phyloP scores from a whole-genome alignment of 306 rosid species.

The Boehmeria nivea region DNA sequence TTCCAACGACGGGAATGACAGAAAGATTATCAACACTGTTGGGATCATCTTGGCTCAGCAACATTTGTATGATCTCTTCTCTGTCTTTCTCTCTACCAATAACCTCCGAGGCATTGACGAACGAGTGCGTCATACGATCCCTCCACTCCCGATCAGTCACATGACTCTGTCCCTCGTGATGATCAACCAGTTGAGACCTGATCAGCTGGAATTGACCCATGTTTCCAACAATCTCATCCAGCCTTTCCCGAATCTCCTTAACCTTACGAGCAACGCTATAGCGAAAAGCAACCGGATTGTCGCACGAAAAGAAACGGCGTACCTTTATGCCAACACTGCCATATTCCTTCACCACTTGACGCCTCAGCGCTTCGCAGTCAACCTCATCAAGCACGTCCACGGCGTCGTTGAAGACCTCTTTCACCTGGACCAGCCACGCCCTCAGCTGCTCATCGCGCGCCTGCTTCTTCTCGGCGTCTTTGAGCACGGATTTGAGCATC shows the following conservation, averaged over 20 bases:
- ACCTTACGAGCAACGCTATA: constrained; percentile 7
- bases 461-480: constrained; percentile 24
- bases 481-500: constrained; percentile 1
- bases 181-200: neutral
- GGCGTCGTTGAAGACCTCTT: constrained; percentile 12
- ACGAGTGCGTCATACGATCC: constrained; percentile 7
- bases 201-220: neutral
- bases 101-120: constrained; percentile 7
- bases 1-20: constrained; percentile 7
- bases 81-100: constrained; percentile 21
- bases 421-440: constrained; percentile 7
- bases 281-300: constrained; percentile 12
- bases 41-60: neutral
- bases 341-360: neutral
- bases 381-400: constrained; percentile 16
- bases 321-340: constrained; percentile 7
- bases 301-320: constrained; percentile 9
- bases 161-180: no score
- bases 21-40: neutral
- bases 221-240: neutral
- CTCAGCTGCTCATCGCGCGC: neutral
- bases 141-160: no score
- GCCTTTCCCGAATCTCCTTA: constrained; percentile 1
- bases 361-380: constrained; percentile 9
- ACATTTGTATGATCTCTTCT: neutral